A percentile compares a stretch with the other conserved stretches of the same genome.
Conservation (phyloP, 176 grass and related monocot genomes). For the Secale cereale region DNA sequence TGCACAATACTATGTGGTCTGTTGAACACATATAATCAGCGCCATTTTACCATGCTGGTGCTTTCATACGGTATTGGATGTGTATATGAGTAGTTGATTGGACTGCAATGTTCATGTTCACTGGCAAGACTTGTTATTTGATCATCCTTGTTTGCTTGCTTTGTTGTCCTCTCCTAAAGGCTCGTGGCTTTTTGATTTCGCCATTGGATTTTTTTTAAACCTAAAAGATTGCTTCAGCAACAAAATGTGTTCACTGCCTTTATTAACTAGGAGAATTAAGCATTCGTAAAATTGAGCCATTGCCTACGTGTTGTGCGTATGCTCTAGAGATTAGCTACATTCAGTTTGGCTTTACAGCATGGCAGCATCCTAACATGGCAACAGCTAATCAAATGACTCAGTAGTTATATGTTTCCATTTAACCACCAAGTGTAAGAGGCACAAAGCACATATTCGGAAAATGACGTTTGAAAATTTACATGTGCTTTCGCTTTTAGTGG, state of each 20-base stretch:
- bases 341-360: not conserved
- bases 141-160: not conserved
- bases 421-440: not conserved
- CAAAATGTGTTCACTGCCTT: not conserved
- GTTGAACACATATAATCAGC: too few species aligned
- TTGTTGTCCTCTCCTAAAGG: not conserved
- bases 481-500: too few species aligned
- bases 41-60: too few species aligned
- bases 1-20: too few species aligned
- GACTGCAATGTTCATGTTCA: not conserved
- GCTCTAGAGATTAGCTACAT: not conserved
- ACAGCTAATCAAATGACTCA: not conserved
- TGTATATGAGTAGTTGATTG: not conserved
- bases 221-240: not conserved
- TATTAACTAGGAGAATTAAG: not conserved
- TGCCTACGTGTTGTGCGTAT: not conserved
- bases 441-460: too few species aligned
- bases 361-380: not conserved
- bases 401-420: not conserved
- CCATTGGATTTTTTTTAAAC: not conserved
- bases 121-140: not conserved
- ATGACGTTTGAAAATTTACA: too few species aligned
- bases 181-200: not conserved
- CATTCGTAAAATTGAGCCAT: not conserved
- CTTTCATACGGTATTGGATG: not conserved